Evolutionary conservation across 2,329 filamentous ascomycete genomes (phyloP), one percentile per base, ranked within the genome.

Genomic region (Hypoxylon sp.): DNA sequence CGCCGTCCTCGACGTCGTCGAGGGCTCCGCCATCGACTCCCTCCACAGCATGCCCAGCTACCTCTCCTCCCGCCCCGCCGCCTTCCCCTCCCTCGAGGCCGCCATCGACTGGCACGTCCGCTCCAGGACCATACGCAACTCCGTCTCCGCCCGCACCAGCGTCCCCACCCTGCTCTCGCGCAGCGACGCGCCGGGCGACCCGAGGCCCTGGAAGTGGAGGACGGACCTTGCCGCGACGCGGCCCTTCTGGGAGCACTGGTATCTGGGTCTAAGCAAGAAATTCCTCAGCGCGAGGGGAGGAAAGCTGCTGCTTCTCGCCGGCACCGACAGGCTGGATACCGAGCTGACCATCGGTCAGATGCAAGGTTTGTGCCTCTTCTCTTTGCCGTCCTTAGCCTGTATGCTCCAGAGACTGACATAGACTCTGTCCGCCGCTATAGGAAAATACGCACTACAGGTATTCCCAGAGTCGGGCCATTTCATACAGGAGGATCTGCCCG

Each of bases 391-490:
- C 23, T 18, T 7, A 33, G 20, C 17, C 38, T 31, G 6, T 38
- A 20, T 29, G 6, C 6, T 29, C 11, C 6, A 6, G 15, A 33
- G 29, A 13, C 29, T 33, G 29, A 33, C 29, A 4, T 33, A 4
- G 5, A 23, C 20, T 24, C n/a, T 23, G 10, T 40, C 20, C 43
- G 7, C 41, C 23, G 38, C 26, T 4, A 46, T 60, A 86, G 89
- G 93, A 4, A 98, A 98, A 81, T 99, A 98, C 72, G 92, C 96
- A 55, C 79, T 99, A 41, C 91, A 97, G 67, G 93, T 99, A 5
- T 90, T 98, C 68, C 93, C 95, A 0, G 91, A 97, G 72, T 92
- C 95, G 1, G 95, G 95, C 0, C 95, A 99, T 74, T 99, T 99
- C 70, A 87, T 99, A 53, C 95, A 99, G 65, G 95, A 99, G 74